Evolutionary conservation across 306 rosid species (phyloP), one percentile per base, ranked within the genome.

Genomic region (Sphenostylis stenocarpa): DNA sequence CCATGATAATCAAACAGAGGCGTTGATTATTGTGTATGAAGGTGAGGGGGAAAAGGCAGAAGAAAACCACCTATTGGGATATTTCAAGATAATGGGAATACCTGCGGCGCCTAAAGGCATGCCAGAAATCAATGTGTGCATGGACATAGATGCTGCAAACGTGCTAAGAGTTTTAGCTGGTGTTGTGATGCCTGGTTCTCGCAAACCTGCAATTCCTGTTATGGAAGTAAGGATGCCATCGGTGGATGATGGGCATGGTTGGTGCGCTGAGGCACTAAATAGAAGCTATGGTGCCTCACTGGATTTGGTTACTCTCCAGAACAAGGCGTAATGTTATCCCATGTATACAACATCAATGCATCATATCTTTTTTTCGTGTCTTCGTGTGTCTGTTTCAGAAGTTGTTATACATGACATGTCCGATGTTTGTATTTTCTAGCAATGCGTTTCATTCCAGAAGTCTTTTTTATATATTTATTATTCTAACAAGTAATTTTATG

Each of bases 161-260:
- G 84, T 71, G 71, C 89, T 92, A 6, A 70, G 95, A 77, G 96
- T 90, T 69, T 84, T 89, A 63, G 87, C 88, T 6, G 87, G 92
- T 23, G 91, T 89, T 9, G 72, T 77, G 33, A 83, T 89, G 85
- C 90, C 91, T 3, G 95, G 96, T 28, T 67, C 88, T 39, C 84
- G 82, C 49, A 74, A 76, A 23, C 80, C 91, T 20, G 83, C 66
- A 2, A 68, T 66, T 68, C 97, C 97, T 38, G 87, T 84, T 67
- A 82, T 95, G 93, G 96, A 92, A 72, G 96, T 92, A 29, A 90
- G 90, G 82, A 92, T 92, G 97, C 97, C 96, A 4, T 89, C 88
- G 0, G 88, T 95, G 5, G 97, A 90, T 47, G 92, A 95, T 31
- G 97, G 97, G 7, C 96, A 92, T 26, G 93, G 97, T 73, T 90